phyloP scores from a whole-genome alignment of 257 asterid genomes.

The Ligustrum vulgare region DNA sequence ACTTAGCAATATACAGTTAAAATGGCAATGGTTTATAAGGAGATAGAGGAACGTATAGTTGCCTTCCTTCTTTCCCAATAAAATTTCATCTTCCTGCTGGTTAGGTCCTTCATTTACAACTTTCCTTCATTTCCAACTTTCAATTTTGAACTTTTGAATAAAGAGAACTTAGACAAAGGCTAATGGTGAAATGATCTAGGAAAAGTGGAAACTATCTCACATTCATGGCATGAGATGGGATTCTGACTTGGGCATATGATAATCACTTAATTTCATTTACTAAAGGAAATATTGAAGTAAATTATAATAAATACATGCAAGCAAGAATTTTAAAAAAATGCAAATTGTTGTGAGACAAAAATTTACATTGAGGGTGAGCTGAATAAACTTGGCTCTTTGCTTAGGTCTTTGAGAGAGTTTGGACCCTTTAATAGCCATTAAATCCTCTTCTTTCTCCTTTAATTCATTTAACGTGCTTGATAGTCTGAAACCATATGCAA shows the following conservation, averaged over 20 bases:
- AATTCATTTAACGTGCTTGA: neutral
- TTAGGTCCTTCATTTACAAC: no score
- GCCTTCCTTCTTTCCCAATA: no score
- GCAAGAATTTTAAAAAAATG: neutral
- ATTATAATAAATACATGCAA: neutral
- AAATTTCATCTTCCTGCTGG: no score
- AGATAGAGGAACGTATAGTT: no score
- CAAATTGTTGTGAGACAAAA: neutral
- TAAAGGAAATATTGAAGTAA: no score
- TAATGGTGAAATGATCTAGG: no score
- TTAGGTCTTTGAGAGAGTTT: conserved; percentile 95
- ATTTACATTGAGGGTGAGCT: no score
- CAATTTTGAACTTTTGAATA: no score
- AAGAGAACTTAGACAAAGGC: no score
- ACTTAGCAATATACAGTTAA: no score
- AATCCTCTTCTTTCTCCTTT: neutral
- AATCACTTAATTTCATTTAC: neutral
- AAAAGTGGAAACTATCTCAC: neutral
- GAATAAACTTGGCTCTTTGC: conserved; percentile 77
- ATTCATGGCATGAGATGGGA: neutral
- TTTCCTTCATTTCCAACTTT: no score
- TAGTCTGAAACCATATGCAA: neutral
- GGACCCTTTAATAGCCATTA: conserved; percentile 84
- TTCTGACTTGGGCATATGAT: neutral
- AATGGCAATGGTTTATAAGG: no score